Conservation (phyloP, 169 alveolate genomes). For the Babesia microti region DNA sequence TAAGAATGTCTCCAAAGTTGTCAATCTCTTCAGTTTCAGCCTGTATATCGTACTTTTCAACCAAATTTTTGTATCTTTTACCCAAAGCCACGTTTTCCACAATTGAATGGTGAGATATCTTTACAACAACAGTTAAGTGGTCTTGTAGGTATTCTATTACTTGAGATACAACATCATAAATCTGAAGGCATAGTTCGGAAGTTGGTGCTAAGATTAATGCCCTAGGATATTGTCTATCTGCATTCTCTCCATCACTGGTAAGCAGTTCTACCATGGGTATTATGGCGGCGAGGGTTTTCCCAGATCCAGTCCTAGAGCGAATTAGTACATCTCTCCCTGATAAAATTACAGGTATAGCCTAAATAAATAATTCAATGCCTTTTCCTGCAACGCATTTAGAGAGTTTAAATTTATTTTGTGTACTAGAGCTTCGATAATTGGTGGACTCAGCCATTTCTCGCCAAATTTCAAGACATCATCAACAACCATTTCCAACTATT, state of each 20-base stretch:
- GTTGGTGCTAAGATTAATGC: conserved; percentile 56
- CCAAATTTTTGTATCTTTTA: no score
- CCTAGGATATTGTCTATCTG: conserved; percentile 22
- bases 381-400: background rate
- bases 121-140: conserved; percentile 17
- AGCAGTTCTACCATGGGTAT: conserved; percentile 39
- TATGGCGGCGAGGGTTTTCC: conserved; percentile 60
- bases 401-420: conserved; percentile 20
- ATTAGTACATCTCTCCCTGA: conserved; percentile 55
- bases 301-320: conserved; percentile 61
- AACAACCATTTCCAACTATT: no score
- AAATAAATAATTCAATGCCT: conserved; percentile 1
- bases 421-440: conserved; percentile 8
- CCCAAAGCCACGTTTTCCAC: no score
- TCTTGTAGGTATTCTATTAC: conserved; percentile 22
- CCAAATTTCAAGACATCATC: no score
- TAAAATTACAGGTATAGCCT: conserved; percentile 44
- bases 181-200: conserved; percentile 46
- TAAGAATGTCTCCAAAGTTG: conserved; percentile 40
- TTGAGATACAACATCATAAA: conserved; percentile 18
- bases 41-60: no score
- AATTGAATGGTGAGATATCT: no score
- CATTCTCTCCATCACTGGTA: conserved; percentile 10
- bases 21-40: conserved; percentile 12
- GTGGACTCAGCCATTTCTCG: no score